Evolutionary conservation across 345 rosid species (phyloP), one percentile per base, ranked within the genome.

Genomic region (Salix caprea): DNA sequence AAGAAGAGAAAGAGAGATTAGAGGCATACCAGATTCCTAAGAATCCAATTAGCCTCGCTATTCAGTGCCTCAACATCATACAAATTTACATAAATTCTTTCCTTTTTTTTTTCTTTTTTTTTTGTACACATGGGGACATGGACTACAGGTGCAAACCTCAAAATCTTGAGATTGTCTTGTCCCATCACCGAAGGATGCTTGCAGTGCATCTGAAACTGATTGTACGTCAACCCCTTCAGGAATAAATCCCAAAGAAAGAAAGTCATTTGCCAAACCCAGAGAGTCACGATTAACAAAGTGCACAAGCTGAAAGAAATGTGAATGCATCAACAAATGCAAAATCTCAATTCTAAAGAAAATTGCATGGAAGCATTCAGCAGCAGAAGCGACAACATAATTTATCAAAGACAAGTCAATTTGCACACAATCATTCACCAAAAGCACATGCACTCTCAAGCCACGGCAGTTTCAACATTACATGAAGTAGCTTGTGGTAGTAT

Each of bases 271-370:
- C 90, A 96, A 84, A 86, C 98, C 92, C 84, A 92, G 88, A 72
- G 98, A 91, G 88, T 96, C 99, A 83, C 95, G 98, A 82, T 96
- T 96, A 84, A 96, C 97, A 84, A 87, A 93, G 91, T 96, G 99
- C 85, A 96, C 97, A 73, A 92, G 96, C 99, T 96, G 97, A 81
- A 89, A 89, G 82, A 74, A 77, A 74, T 71, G 78, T 40, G 58
- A 87, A 85, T 9, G 78, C 50, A 69, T 80, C 78, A 86, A 77
- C 75, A 84, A 69, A 78, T 79, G 62, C 28, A 78, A 40, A 11
- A 83, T 18, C 56, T 52, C 74, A 77, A 61, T 16, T 58, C 60
- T 60, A 42, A 74, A 28, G 65, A 40, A 67, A 75, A 73, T 76
- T 76, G 72, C 76, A 80, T 39, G 37, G 37, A 61, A 77, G 23